Conservation (phyloP, 2,329 filamentous ascomycete genomes). For the Aspergillus pseudonomiae region DNA sequence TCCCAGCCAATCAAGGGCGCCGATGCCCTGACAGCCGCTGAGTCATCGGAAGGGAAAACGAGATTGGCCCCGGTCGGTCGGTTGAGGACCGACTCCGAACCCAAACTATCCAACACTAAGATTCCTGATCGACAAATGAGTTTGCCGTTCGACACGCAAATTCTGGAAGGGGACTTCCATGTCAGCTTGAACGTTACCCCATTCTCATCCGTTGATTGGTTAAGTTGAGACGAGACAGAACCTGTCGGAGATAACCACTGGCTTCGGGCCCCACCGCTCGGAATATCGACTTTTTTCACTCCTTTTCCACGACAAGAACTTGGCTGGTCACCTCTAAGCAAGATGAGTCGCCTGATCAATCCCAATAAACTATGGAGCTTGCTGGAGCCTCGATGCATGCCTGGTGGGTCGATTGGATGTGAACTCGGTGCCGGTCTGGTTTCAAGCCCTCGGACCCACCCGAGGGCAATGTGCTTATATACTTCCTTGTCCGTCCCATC, state of each 20-base stretch:
- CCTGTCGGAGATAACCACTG: slow-evolving; percentile 1
- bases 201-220: neutral
- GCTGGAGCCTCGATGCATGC: neutral
- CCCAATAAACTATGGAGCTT: neutral
- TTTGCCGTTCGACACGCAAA: neutral
- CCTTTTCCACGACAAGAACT: neutral
- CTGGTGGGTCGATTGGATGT: slow-evolving; percentile 11
- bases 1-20: neutral
- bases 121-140: slow-evolving; percentile 1
- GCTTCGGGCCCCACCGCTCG: neutral
- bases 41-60: slow-evolving; percentile 1
- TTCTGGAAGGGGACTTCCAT: neutral
- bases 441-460: slow-evolving; percentile 12
- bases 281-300: neutral
- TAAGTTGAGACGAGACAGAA: neutral
- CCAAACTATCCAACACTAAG: neutral
- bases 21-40: neutral
- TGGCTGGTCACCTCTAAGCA: neutral
- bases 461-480: slow-evolving; percentile 15
- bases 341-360: neutral
- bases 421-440: slow-evolving; percentile 8
- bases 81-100: neutral
- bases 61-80: neutral
- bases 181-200: neutral
- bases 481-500: slow-evolving; percentile 9